Base-by-base conservation (phyloP, 2,329 filamentous ascomycete species). In the Aspergillus chevalieri region DNA sequence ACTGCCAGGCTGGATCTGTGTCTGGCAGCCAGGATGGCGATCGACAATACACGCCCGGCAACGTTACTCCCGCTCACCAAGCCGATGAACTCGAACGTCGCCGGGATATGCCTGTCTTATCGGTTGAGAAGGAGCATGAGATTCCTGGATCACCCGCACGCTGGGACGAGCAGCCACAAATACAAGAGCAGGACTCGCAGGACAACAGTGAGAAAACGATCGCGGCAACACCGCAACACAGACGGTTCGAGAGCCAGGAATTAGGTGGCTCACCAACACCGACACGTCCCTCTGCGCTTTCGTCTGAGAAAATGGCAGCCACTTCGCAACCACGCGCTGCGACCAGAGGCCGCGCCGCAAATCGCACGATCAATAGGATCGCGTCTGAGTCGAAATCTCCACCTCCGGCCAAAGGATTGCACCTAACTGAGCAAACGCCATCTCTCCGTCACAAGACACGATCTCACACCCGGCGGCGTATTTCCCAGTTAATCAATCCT, bases 221-320 rank as follows among this genome's bases (percentile, higher is more conserved):
- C 10, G 52, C 43, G 4, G 42, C 44, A 6, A 51, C 51, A 2
- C 51, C 49, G 9, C 44, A 48, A 19, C 50, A 33, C 17, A 54
- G 50, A 43, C 57, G 57, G n/a, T 44, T 56, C 36, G 52, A 48
- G 33, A 65, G 61, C n/a, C 57, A 64, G 47, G 63, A 65, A 46
- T 51, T 65, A 4, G 60, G 62, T 4, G 59, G 52, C 10, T 63
- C 55, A 9, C 55, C 59, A 3, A 47, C 49, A 8, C 51, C 58
- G 8, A 39, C 45, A 30, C 51, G 39, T 22, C 17, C 48, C 4
- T 44, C 48, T 3, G 49, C 45, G 2, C 30, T 44, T 2, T 46
- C 36, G n/a, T 49, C 49, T 10, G 24, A 48, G 12, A 19, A 24
- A 19, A 19, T 8, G n/a, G n/a, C 36, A 0, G n/a, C 36, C 19